Percentiles rank a stretch among this genome's conserved stretches.
Evolutionary conservation across 768 basidiomycete genomes (phyloP).

Genomic region (Mycena vitilis): DNA sequence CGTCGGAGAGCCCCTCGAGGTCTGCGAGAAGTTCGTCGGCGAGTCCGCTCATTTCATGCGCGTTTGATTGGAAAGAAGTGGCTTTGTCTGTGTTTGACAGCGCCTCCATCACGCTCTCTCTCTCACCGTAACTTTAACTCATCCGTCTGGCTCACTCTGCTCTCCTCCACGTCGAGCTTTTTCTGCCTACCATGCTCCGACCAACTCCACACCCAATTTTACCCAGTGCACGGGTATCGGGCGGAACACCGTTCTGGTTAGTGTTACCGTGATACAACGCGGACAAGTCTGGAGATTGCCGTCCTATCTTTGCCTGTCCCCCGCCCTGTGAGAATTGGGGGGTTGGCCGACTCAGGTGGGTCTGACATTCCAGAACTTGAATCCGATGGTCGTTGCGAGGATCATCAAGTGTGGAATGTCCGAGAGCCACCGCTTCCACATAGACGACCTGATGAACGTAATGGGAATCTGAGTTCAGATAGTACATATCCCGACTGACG

Average conservation of each 20-base stretch:
- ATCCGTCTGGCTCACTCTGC: no score
- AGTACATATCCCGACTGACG: conserved; percentile 10
- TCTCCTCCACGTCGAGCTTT: neutral
- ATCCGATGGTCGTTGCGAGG: conserved; percentile 27
- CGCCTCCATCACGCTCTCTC: neutral
- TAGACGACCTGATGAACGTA: conserved; percentile 31
- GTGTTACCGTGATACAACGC: neutral
- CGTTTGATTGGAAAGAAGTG: conserved; percentile 12
- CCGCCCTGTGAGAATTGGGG: conserved; percentile 26
- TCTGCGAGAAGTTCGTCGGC: conserved; percentile 95
- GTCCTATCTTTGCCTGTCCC: neutral
- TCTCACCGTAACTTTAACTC: no score
- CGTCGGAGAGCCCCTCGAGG: conserved; percentile 87
- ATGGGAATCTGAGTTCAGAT: neutral
- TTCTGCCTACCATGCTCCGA: neutral
- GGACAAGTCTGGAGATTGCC: conserved; percentile 21
- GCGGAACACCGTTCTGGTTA: no score
- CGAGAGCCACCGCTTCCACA: conserved; percentile 23
- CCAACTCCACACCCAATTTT: conserved; percentile 22
- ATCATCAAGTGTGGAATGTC: conserved; percentile 14
- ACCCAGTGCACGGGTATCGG: conserved; percentile 10
- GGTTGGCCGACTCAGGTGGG: conserved; percentile 5
- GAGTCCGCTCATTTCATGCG: conserved; percentile 73
- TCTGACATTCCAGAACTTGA: conserved; percentile 26
- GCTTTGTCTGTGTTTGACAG: neutral